Conservation (phyloP, 768 basidiomycete genomes). For the Tremella mesenterica region DNA sequence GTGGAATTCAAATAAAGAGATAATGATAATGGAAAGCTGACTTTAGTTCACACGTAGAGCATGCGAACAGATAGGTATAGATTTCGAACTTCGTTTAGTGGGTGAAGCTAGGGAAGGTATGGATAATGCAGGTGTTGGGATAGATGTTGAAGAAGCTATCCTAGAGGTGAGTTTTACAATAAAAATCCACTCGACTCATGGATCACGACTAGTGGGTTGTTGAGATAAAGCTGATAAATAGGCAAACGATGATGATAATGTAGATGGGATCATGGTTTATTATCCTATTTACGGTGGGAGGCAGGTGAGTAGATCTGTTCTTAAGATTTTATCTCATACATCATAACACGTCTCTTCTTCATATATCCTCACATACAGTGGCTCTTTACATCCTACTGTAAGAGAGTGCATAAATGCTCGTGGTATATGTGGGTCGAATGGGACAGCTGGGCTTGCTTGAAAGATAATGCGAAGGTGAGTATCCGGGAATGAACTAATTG, state of each 20-base stretch:
- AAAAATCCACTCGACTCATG: not conserved
- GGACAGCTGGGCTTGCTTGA: slow-evolving; percentile 1
- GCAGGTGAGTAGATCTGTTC: slow-evolving; percentile 59
- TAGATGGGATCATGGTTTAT: slow-evolving; percentile 97
- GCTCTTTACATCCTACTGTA: too few species aligned
- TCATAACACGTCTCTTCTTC: not conserved
- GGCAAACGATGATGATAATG: slow-evolving; percentile 74
- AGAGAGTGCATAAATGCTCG: too few species aligned
- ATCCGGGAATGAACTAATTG: not conserved
- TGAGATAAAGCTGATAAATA: slow-evolving; percentile 1
- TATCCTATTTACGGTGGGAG: slow-evolving; percentile 89
- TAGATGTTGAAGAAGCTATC: slow-evolving; percentile 91
- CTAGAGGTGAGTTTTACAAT: slow-evolving; percentile 51
- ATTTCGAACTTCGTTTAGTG: slow-evolving; percentile 67
- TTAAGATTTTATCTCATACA: not conserved
- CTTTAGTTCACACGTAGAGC: slow-evolving; percentile 75
- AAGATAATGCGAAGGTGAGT: not conserved
- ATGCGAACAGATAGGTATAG: slow-evolving; percentile 77
- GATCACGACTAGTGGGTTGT: not conserved
- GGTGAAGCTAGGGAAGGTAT: slow-evolving; percentile 48
- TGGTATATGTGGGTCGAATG: too few species aligned
- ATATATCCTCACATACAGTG: too few species aligned
- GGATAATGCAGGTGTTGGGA: slow-evolving; percentile 57
- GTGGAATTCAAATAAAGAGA: too few species aligned
- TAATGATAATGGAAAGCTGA: not conserved